These are phyloP conservation scores for Tolypocladium tropicale DNA, from an alignment of 2,329 filamentous ascomycete species.

Conservation along the genomic window DNA sequence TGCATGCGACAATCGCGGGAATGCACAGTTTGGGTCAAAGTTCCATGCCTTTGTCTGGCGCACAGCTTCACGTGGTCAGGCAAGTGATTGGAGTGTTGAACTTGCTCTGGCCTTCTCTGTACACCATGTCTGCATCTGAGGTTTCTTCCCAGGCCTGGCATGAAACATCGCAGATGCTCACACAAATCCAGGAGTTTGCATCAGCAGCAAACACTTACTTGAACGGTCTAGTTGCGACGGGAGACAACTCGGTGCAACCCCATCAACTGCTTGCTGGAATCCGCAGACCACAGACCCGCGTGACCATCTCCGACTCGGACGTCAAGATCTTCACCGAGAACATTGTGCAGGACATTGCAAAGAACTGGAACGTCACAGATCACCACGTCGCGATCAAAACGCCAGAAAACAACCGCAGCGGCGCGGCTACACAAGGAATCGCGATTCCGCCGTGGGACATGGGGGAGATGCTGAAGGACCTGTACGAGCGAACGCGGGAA, in stretches of 20 bases:
- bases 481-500: constrained; percentile 18
- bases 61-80: constrained; percentile 16
- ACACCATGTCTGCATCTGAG: constrained; percentile 8
- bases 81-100: constrained; percentile 19
- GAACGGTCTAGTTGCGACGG: constrained; percentile 7
- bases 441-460: constrained; percentile 19
- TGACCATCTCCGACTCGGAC: constrained; percentile 13
- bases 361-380: constrained; percentile 29
- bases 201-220: constrained; percentile 10
- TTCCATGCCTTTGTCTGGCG: constrained; percentile 8
- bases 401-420: constrained; percentile 20
- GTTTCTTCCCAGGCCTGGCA: constrained; percentile 8
- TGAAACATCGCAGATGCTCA: constrained; percentile 8
- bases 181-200: constrained; percentile 8
- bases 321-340: constrained; percentile 29
- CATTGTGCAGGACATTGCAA: constrained; percentile 33
- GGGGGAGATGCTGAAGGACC: constrained; percentile 16
- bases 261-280: constrained; percentile 12
- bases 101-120: constrained; percentile 18
- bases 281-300: neutral
- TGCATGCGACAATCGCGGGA: constrained; percentile 19
- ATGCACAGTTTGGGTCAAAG: constrained; percentile 14
- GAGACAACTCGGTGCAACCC: constrained; percentile 7
- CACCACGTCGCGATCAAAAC: constrained; percentile 26
- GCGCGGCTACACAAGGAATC: constrained; percentile 23